Percentiles rank a stretch among this genome's conserved stretches.
Evolutionary conservation across 2,329 filamentous ascomycete species (phyloP).

Genomic region (Coleophoma crateriformis): DNA sequence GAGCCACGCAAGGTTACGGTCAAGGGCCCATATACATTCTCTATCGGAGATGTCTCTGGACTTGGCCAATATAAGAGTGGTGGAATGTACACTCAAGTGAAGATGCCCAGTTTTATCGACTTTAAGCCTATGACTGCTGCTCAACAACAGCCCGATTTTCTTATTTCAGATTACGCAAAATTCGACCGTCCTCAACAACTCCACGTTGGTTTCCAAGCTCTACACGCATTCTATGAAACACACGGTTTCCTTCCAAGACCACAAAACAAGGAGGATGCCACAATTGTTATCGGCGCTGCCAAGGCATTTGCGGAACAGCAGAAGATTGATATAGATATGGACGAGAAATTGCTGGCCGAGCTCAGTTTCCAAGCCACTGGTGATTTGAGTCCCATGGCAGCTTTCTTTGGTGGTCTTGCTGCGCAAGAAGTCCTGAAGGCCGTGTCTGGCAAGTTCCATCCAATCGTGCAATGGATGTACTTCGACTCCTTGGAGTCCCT

Average conservation of each 20-base stretch:
- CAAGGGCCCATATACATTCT: constrained; percentile 95
- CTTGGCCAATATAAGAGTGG: constrained; percentile 84
- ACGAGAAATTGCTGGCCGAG: constrained; percentile 89
- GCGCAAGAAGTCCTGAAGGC: constrained; percentile 96
- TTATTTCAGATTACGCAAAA: constrained; percentile 95
- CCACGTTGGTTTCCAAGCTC: constrained; percentile 85
- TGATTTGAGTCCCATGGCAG: constrained; percentile 86
- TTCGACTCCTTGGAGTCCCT: constrained; percentile 97
- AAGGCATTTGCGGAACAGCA: constrained; percentile 70
- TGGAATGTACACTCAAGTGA: constrained; percentile 90
- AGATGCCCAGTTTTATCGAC: constrained; percentile 92
- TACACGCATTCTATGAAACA: constrained; percentile 76
- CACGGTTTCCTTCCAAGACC: constrained; percentile 75
- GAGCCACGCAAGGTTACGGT: constrained; percentile 88
- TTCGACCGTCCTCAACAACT: constrained; percentile 92
- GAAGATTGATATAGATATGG: constrained; percentile 74
- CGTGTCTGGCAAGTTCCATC: constrained; percentile 95
- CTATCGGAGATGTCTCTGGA: constrained; percentile 85
- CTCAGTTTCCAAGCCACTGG: constrained; percentile 91
- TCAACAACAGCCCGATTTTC: constrained; percentile 79
- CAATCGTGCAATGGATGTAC: constrained; percentile 94
- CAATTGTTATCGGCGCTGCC: constrained; percentile 69
- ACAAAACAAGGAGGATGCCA: constrained; percentile 79
- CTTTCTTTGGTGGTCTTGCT: constrained; percentile 88
- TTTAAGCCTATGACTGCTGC: constrained; percentile 79